Evolutionary conservation across 441 rosid species (phyloP), one percentile per base, ranked within the genome.

Genomic region (Brassica balearica): DNA sequence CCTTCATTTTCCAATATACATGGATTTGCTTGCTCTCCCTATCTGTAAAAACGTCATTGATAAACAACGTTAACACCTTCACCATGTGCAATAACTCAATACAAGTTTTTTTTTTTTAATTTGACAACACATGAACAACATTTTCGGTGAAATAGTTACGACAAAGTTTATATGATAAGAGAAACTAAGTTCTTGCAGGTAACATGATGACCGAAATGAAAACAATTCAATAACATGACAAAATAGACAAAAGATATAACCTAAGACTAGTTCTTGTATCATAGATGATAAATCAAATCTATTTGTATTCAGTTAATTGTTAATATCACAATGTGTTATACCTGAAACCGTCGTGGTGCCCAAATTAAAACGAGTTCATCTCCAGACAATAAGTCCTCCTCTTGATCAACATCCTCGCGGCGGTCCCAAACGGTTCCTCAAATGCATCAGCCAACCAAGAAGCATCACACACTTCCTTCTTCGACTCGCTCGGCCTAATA

Each of bases 341-440:
- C 82, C 79, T 79, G 68, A 68, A 79, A 10, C 59, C 19, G 25
- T 8, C 9, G 7, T 63, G 63, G 43, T 36, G 15, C 78, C 17
- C 65, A 36, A 79, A 64, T 80, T 88, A 95, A 77, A 95, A 95
- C 2, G 99, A 93, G 89, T 95, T 95, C 99, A 95, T 95, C 89
- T 93, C 97, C 84, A 95, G 72, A 77, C 92, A 95, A 82, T 93
- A 93, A 65, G 94, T 95, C 86, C 90, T 88, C 73, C 96, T 83
- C 87, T 90, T 93, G 19, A 91, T 84, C 38, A 93, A 84, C 95
- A 93, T 89, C 88, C 85, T 88, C 0, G 95, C 97, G 0, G 95
- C 98, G 38, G 93, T 87, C 48, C 95, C 98, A 81, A 85, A 93
- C 8, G 97, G 97, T 76, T 89, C 99, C 62, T 92, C 92, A 65